Evolutionary conservation across 2,329 filamentous ascomycete species (phyloP).

Genomic region (Aspergillus costaricaensis): DNA sequence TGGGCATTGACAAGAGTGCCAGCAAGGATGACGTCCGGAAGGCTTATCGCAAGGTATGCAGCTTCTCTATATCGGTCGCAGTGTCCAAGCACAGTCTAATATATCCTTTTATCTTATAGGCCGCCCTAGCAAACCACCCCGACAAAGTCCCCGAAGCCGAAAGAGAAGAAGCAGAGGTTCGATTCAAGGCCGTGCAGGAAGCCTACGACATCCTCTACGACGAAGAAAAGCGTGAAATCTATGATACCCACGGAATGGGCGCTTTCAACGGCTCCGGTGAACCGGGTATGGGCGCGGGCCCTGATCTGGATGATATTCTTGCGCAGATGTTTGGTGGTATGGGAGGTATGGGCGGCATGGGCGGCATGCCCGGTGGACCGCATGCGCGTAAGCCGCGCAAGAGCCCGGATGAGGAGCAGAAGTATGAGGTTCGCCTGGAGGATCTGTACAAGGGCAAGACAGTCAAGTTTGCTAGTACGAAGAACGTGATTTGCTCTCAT

Average conservation of each 20-base stretch:
- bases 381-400: slow-evolving; percentile 54
- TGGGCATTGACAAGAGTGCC: slow-evolving; percentile 72
- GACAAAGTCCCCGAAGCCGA: slow-evolving; percentile 91
- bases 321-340: slow-evolving; percentile 79
- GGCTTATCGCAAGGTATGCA: slow-evolving; percentile 83
- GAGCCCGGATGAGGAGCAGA: slow-evolving; percentile 82
- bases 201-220: slow-evolving; percentile 98
- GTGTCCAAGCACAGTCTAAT: background rate
- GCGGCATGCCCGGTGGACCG: slow-evolving; percentile 44
- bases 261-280: slow-evolving; percentile 82
- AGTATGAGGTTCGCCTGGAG: slow-evolving; percentile 87
- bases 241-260: slow-evolving; percentile 93
- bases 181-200: slow-evolving; percentile 89
- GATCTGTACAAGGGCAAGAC: slow-evolving; percentile 99
- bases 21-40: slow-evolving; percentile 85
- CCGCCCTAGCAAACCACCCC: slow-evolving; percentile 84
- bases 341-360: slow-evolving; percentile 56
- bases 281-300: slow-evolving; percentile 60
- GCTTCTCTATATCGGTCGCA: background rate
- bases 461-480: slow-evolving; percentile 92
- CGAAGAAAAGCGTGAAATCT: slow-evolving; percentile 87
- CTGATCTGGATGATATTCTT: slow-evolving; percentile 87
- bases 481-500: slow-evolving; percentile 82
- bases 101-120: slow-evolving; percentile 41
- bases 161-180: slow-evolving; percentile 80